A percentile compares a stretch with the other conserved stretches of the same genome.
phyloP scores from a whole-genome alignment of 768 basidiomycete species.

The Leucocoprinus birnbaumii region DNA sequence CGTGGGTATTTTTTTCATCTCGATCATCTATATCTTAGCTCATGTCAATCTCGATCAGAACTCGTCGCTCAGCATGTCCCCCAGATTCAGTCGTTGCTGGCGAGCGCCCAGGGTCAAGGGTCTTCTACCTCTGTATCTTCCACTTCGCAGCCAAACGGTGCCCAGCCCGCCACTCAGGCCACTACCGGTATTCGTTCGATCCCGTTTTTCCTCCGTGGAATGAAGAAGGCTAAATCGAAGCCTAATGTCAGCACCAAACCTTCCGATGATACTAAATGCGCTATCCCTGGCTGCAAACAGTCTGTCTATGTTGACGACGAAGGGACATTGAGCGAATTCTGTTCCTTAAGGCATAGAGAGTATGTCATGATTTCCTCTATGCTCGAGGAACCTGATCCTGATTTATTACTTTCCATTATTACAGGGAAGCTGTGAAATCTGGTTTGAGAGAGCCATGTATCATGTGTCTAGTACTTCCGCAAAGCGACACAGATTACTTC shows the following conservation, averaged over 20 bases:
- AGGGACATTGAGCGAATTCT: conserved; percentile 52
- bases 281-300: conserved; percentile 56
- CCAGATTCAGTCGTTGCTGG: conserved; percentile 38
- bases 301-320: conserved; percentile 52
- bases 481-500: conserved; percentile 60
- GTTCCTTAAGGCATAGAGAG: conserved; percentile 63
- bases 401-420: neutral
- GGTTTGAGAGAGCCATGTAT: conserved; percentile 56
- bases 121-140: neutral
- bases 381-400: neutral
- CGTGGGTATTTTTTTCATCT: conserved; percentile 27
- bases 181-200: conserved; percentile 25
- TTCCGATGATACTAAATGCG: conserved; percentile 40
- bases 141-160: neutral
- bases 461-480: conserved; percentile 61
- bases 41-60: conserved; percentile 22
- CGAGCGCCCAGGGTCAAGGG: conserved; percentile 9
- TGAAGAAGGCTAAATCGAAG: conserved; percentile 27
- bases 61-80: conserved; percentile 46
- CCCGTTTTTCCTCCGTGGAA: conserved; percentile 21
- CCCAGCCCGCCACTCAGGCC: conserved; percentile 11
- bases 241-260: conserved; percentile 30
- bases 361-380: conserved; percentile 25
- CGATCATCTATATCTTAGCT: neutral
- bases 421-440: conserved; percentile 54